Percentiles rank a stretch among this genome's conserved stretches.
Conservation (phyloP, 2,329 filamentous ascomycete species). For the Alternaria metachromatica region DNA sequence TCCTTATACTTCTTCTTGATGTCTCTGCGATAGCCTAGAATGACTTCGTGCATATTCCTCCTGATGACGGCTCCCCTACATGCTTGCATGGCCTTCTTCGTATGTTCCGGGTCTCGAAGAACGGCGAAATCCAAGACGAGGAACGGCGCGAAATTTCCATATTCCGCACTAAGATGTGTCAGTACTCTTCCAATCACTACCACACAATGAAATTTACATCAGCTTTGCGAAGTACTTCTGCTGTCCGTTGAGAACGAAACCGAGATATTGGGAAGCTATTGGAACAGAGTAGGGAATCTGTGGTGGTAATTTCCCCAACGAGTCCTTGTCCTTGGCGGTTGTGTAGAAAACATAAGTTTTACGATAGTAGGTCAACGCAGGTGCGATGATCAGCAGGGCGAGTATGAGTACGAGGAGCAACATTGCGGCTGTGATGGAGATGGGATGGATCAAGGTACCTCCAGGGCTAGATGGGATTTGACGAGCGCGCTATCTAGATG, state of each 20-base stretch:
- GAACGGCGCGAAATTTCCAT: constrained; percentile 32
- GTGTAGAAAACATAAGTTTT: constrained; percentile 27
- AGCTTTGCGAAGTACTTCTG: constrained; percentile 33
- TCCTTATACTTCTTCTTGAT: constrained; percentile 9
- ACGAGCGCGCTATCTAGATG: background rate
- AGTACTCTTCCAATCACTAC: background rate
- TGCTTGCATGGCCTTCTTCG: constrained; percentile 22
- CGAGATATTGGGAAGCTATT: constrained; percentile 28
- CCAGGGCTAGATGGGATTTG: background rate
- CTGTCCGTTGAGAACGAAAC: constrained; percentile 25
- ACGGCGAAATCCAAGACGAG: constrained; percentile 25
- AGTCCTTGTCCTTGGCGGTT: constrained; percentile 14
- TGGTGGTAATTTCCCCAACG: constrained; percentile 22
- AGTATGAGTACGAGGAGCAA: background rate
- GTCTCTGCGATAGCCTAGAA: constrained; percentile 19
- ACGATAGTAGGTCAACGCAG: constrained; percentile 32
- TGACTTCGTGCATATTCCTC: constrained; percentile 18
- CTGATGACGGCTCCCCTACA: constrained; percentile 5
- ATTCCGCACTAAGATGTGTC: constrained; percentile 27
- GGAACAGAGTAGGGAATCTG: constrained; percentile 33
- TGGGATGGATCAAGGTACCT: background rate
- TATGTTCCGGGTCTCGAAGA: constrained; percentile 30
- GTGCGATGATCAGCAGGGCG: constrained; percentile 2
- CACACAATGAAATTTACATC: constrained; percentile 20
- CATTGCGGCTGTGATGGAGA: constrained; percentile 3